Evolutionary conservation across 1,139 yeast genomes (phyloP).

Genomic region (Kluyveromyces sp.): DNA sequence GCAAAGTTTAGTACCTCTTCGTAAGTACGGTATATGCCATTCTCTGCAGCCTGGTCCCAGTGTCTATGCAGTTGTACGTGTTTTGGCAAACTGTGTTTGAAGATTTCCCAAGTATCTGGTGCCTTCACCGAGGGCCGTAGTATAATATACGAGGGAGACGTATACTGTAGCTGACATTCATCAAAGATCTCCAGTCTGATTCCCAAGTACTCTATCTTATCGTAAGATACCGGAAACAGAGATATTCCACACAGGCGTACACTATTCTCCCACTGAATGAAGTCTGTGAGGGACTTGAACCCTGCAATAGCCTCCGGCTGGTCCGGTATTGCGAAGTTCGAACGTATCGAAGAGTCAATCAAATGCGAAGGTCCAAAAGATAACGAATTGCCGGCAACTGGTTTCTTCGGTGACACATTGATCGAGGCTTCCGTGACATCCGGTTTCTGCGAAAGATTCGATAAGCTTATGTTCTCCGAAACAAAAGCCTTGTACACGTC

Average conservation of each 20-base stretch:
- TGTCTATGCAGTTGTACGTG: constrained; percentile 30
- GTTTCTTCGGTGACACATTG: background rate
- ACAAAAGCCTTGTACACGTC: constrained; percentile 1
- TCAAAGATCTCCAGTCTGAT: constrained; percentile 41
- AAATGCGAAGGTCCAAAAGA: constrained; percentile 11
- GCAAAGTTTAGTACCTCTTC: constrained; percentile 25
- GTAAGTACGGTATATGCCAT: constrained; percentile 14
- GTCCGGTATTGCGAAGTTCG: constrained; percentile 20
- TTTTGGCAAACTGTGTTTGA: constrained; percentile 41
- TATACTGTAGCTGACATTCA: constrained; percentile 24
- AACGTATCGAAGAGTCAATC: constrained; percentile 29
- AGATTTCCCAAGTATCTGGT: constrained; percentile 32
- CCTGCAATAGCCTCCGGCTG: background rate
- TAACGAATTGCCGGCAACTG: background rate
- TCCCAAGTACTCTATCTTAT: constrained; percentile 26
- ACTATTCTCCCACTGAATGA: constrained; percentile 35
- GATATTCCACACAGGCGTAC: constrained; percentile 41
- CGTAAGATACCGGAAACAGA: constrained; percentile 35
- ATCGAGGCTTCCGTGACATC: background rate
- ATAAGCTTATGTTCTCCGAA: background rate
- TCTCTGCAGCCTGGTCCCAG: constrained; percentile 15
- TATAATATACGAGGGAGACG: constrained; percentile 39
- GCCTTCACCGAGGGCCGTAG: constrained; percentile 32
- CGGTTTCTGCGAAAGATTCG: background rate
- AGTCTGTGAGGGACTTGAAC: constrained; percentile 12